Evolutionary conservation across 306 rosid species (phyloP).

Genomic region (Acacia confusa): DNA sequence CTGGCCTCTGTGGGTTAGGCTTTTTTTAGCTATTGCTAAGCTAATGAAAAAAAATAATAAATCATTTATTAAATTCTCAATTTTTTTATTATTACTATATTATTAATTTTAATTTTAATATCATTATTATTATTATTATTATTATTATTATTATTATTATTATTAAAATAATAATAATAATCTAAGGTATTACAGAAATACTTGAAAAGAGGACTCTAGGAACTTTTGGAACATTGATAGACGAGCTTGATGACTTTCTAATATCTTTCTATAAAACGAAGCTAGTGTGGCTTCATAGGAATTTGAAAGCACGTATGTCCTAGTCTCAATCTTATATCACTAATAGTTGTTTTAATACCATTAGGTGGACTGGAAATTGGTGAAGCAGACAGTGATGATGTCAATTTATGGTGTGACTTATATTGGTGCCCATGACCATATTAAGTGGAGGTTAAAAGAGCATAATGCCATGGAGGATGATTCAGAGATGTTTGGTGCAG

Average conservation of each 20-base stretch:
- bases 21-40: too few relatives aligned
- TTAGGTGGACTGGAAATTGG: slow-evolving; percentile 95
- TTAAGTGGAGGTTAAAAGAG: slow-evolving; percentile 81
- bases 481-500: slow-evolving; percentile 55
- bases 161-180: too few relatives aligned
- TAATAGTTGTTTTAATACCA: slow-evolving; percentile 6
- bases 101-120: too few relatives aligned
- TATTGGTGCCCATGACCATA: slow-evolving; percentile 89
- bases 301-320: neutral
- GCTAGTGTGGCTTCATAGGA: neutral
- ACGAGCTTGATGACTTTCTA: slow-evolving; percentile 18
- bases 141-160: too few relatives aligned
- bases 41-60: too few relatives aligned
- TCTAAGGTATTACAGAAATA: too few relatives aligned
- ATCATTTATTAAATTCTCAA: too few relatives aligned
- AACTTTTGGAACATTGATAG: neutral
- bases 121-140: too few relatives aligned
- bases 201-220: too few relatives aligned
- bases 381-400: slow-evolving; percentile 98
- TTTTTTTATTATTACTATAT: too few relatives aligned
- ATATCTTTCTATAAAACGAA: slow-evolving; percentile 2
- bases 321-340: slow-evolving; percentile 15
- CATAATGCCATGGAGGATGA: slow-evolving; percentile 70
- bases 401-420: slow-evolving; percentile 98
- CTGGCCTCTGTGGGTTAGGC: too few relatives aligned